phyloP scores from a whole-genome alignment of 495 filamentous ascomycete species.

The Trichocladium uniseriatum region DNA sequence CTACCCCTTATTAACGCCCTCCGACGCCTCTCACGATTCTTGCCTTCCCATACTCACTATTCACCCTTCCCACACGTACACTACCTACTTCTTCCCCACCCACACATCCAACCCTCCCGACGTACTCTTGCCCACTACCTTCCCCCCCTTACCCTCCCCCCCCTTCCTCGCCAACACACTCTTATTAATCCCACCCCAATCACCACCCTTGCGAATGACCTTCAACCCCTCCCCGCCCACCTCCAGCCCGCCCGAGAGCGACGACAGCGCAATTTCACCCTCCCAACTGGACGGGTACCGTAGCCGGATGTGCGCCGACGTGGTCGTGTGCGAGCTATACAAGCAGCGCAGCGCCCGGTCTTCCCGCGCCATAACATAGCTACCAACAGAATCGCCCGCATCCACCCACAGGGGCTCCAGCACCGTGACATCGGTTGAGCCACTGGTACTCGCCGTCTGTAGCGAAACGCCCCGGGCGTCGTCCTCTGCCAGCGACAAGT shows the following conservation, averaged over 20 bases:
- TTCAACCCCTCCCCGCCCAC: constrained; percentile 28
- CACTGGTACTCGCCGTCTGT: constrained; percentile 29
- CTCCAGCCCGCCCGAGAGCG: constrained; percentile 22
- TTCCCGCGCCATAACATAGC: too few relatives aligned
- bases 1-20: too few relatives aligned
- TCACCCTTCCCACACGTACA: background rate
- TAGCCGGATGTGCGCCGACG: constrained; percentile 27
- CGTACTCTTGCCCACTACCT: constrained; percentile 14
- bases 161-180: constrained; percentile 33
- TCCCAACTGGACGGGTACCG: constrained; percentile 35
- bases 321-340: constrained; percentile 22
- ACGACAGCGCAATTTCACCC: constrained; percentile 24
- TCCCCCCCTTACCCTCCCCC: constrained; percentile 17
- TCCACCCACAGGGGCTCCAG: constrained; percentile 31
- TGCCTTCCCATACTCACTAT: too few relatives aligned
- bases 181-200: constrained; percentile 24
- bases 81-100: constrained; percentile 19
- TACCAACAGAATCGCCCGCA: background rate
- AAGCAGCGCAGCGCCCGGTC: constrained; percentile 18
- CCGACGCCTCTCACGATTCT: too few relatives aligned
- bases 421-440: constrained; percentile 19
- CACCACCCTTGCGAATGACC: constrained; percentile 18
- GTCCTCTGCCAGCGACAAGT: constrained; percentile 1
- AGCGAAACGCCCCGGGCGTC: constrained; percentile 10
- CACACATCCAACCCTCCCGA: constrained; percentile 24